Base-by-base conservation (phyloP, 2,329 filamentous ascomycete species). In the Cladophialophora bantiana region DNA sequence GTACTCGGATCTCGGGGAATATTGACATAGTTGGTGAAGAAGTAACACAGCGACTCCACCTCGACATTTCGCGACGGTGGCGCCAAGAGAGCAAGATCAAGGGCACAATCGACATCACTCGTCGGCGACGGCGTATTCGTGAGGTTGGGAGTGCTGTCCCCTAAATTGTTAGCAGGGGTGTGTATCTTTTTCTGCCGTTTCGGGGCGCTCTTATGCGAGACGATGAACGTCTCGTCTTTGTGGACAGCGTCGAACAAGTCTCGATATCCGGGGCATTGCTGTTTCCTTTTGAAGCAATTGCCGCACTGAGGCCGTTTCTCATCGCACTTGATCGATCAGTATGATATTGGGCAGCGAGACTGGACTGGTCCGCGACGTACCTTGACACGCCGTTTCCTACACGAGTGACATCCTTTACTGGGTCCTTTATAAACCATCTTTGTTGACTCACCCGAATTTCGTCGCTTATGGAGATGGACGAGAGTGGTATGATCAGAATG, bases 371-470 rank as follows among this genome's bases (percentile, higher is more conserved):
- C 9, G 4, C 45, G 32, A 38, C 20, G 54, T 31, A 66, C 67
- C 64, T 69, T 70, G n/a, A 70, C 68, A 18, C 68, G 66, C 26
- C 68, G 58, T 31, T 64, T 62, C 35, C 68, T 60, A 56, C 68
- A 70, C 15, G 59, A 35, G 15, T 62, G 18, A 52, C 68, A 70
- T 50, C 68, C 68, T 48, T 55, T 57, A 48, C 66, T 68, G n/a
- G 68, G 68, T 9, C 68, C 68, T 56, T 68, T 68, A 55, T 70
- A 70, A 34, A 70, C 68, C 68, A 70, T 70, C 13, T 62, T 62
- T n/a, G 15, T 20, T 55, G 6, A n/a, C 32, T 55, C 4, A 3
- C 9, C 18, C 4, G 20, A 40, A 4, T 6, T 42, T 42, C 15
- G 40, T 10, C 40, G 15, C 2, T 18, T n/a, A 42, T 42, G 26